These are phyloP conservation scores for Fusarium scirpi DNA, from an alignment of 2,329 filamentous ascomycete genomes.

Conservation along the genomic window DNA sequence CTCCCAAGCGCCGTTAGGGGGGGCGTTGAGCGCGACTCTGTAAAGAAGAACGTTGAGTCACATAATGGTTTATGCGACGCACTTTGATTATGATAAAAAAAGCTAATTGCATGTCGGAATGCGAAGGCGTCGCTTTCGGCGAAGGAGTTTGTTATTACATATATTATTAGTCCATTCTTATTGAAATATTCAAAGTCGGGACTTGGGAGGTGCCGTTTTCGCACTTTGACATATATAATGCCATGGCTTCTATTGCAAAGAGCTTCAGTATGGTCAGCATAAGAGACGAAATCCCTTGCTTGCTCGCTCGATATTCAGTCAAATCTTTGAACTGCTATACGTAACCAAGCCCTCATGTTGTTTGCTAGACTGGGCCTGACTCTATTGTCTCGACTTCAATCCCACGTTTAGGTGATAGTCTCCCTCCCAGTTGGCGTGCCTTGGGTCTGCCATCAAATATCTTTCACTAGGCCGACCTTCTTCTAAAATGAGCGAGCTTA, in stretches of 20 bases:
- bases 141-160: constrained; percentile 35
- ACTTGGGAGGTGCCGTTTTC: not conserved
- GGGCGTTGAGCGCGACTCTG: not conserved
- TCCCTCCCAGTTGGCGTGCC: not conserved
- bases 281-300: not conserved
- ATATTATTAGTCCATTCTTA: constrained; percentile 7
- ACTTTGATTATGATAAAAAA: constrained; percentile 24
- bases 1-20: constrained; percentile 44
- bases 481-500: not conserved
- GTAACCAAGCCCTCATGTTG: not conserved
- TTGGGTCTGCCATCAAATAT: not conserved
- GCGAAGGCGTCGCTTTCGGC: constrained; percentile 27
- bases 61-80: not conserved
- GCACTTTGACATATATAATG: not conserved
- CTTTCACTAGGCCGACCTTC: not conserved
- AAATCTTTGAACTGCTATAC: not conserved
- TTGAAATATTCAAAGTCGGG: not conserved
- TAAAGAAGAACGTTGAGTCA: not conserved
- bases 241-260: not conserved
- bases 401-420: not conserved
- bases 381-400: not conserved
- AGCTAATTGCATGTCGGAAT: constrained; percentile 33
- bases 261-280: not conserved
- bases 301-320: not conserved
- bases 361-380: not conserved